Base-by-base conservation (phyloP, 73 alveolate species). In the Symbiodinium pilosum region DNA sequence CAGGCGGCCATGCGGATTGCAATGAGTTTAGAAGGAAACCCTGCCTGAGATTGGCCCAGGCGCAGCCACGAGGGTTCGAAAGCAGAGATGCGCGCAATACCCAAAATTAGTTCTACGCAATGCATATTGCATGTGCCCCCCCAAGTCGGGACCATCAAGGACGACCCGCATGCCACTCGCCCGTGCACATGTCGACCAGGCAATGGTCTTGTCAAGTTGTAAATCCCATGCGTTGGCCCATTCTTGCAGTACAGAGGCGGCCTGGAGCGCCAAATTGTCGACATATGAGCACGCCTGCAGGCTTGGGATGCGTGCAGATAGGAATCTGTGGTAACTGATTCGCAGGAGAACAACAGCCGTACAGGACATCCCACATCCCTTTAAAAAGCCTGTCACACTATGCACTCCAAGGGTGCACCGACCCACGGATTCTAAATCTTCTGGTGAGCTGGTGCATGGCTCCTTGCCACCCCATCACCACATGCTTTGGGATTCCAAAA, bases 351-450 rank as follows among this genome's bases (percentile, higher is more conserved):
- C 81, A 42, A 73, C 32, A 6, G 44, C 42, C 42, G 32, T 43
- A n/a, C 86, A 73, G 18, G 86, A 73, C 36, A 73, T 34, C 12
- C 47, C 28, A 73, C 86, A 73, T 42, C 86, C 86, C 86, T 73
- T 43, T 4, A 43, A 43, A 30, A 73, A 73, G 18, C 86, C 86
- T 4, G 86, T 73, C 9, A 8, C 28, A 12, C 47, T 2, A 32
- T 30, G 18, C 18, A 30, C 4, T 12, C 47, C 47, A 40, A 2
- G 54, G 54, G 2, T 68, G 42, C 1, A 24, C 30, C 38, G 43
- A 30, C 24, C 40, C 42, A 18, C 34, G 16, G 42, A 83, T 30
- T 18, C 28, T 4, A 41, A 83, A 83, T 32, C 91, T 39, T 4
- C 88, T 24, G 12, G 39, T 30, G 3, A 54, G 28, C 9, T 11